phyloP scores from a whole-genome alignment of 2,329 filamentous ascomycete genomes.

The Dothistroma septosporum region DNA sequence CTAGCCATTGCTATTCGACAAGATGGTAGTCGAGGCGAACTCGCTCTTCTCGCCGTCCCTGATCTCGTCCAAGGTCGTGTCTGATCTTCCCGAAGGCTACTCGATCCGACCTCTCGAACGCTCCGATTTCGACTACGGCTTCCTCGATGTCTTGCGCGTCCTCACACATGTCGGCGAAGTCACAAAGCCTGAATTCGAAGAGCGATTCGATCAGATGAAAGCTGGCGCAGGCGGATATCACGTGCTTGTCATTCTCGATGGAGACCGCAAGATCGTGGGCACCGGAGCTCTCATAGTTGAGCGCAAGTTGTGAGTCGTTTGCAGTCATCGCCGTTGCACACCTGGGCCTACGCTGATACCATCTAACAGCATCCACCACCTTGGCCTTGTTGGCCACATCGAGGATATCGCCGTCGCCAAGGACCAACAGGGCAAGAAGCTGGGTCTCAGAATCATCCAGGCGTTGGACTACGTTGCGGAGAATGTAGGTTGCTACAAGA shows the following conservation, averaged over 20 bases:
- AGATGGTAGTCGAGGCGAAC: constrained; percentile 6
- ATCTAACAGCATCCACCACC: constrained; percentile 59
- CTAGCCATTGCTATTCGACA: background rate
- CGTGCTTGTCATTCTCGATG: constrained; percentile 79
- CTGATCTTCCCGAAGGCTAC: constrained; percentile 75
- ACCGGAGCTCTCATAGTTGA: constrained; percentile 88
- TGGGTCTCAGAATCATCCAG: constrained; percentile 88
- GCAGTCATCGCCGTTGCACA: background rate
- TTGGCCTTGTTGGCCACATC: constrained; percentile 87
- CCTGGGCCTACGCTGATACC: background rate
- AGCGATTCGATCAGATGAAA: constrained; percentile 78
- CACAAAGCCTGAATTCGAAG: constrained; percentile 65
- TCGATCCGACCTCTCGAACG: constrained; percentile 73
- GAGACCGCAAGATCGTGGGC: constrained; percentile 68
- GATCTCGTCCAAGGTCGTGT: constrained; percentile 69
- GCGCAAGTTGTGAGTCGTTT: constrained; percentile 72
- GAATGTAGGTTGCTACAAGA: constrained; percentile 92
- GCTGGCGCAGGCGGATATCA: constrained; percentile 68
- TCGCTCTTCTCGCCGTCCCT: constrained; percentile 72
- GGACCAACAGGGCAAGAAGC: constrained; percentile 95
- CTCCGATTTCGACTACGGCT: constrained; percentile 74
- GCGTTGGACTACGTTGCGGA: constrained; percentile 84
- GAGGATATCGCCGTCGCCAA: constrained; percentile 95
- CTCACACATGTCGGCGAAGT: constrained; percentile 92
- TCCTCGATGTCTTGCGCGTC: constrained; percentile 86